phyloP scores from a whole-genome alignment of 371 early-diverging fungal species.

The Mucor circinelloides region DNA sequence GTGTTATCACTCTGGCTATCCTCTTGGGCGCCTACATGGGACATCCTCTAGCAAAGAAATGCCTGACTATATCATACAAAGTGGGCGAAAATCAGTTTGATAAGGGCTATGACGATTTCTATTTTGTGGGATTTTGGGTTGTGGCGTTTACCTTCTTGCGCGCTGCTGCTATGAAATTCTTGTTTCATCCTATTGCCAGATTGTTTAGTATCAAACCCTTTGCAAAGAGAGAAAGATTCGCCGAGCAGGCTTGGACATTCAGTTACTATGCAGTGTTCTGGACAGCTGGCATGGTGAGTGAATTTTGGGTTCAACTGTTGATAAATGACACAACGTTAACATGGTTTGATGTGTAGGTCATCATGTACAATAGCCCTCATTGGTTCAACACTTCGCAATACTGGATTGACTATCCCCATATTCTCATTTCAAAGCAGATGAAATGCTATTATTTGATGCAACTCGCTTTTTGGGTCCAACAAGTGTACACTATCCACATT shows the following conservation, averaged over 20 bases:
- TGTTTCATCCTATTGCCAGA: slow-evolving; percentile 62
- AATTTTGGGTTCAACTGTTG: background rate
- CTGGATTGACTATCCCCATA: slow-evolving; percentile 77
- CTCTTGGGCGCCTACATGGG: slow-evolving; percentile 3
- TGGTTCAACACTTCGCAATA: slow-evolving; percentile 71
- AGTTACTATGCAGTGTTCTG: slow-evolving; percentile 62
- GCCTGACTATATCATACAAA: slow-evolving; percentile 9
- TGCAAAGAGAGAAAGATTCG: slow-evolving; percentile 63
- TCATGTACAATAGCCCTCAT: slow-evolving; percentile 65
- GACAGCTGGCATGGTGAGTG: slow-evolving; percentile 63
- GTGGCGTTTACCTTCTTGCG: slow-evolving; percentile 73
- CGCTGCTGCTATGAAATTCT: slow-evolving; percentile 58
- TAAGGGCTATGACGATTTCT: slow-evolving; percentile 59
- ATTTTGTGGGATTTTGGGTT: slow-evolving; percentile 68
- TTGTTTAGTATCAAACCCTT: slow-evolving; percentile 49
- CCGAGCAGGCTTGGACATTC: slow-evolving; percentile 66
- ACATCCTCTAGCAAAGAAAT: slow-evolving; percentile 14
- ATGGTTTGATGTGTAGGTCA: slow-evolving; percentile 30
- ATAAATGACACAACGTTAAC: background rate
- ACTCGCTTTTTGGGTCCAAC: slow-evolving; percentile 82
- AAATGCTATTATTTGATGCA: slow-evolving; percentile 83
- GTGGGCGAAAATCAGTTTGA: slow-evolving; percentile 28
- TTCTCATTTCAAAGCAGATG: slow-evolving; percentile 47
- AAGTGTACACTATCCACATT: slow-evolving; percentile 68
- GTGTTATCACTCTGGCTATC: background rate